Evolutionary conservation across 2,329 filamentous ascomycete genomes (phyloP).

Genomic region (Fusarium poae): DNA sequence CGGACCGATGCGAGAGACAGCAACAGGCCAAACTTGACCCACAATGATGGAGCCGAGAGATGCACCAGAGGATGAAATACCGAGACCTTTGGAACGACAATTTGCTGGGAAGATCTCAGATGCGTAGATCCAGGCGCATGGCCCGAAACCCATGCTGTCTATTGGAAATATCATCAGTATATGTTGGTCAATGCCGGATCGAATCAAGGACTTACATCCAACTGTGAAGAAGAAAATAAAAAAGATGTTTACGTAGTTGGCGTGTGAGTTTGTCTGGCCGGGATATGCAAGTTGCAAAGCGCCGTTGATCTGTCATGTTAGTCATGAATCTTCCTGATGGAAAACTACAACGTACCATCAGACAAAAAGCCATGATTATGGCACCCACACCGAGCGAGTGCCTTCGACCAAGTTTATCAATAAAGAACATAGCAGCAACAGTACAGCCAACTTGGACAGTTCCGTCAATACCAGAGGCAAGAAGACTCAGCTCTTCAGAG

Average conservation of each 20-base stretch:
- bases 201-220: not conserved
- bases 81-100: constrained; percentile 25
- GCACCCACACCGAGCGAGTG: constrained; percentile 20
- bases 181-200: accelerated
- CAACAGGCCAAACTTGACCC: constrained; percentile 24
- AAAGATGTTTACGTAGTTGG: constrained; percentile 29
- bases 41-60: constrained; percentile 24
- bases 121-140: constrained; percentile 26
- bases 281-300: constrained; percentile 19
- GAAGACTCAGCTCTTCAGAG: constrained; percentile 12
- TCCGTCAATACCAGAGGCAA: constrained; percentile 25
- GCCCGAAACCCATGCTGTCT: constrained; percentile 30
- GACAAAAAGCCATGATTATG: constrained; percentile 26
- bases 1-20: constrained; percentile 8
- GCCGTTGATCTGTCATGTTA: constrained; percentile 16
- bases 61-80: constrained; percentile 19
- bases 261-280: constrained; percentile 17
- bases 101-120: constrained; percentile 31
- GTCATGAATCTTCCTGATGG: accelerated
- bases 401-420: constrained; percentile 25
- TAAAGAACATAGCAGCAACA: constrained; percentile 31
- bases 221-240: constrained; percentile 28
- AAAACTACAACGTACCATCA: constrained; percentile 6
- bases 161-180: not conserved
- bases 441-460: constrained; percentile 26